Evolutionary conservation across 2,329 filamentous ascomycete genomes (phyloP).

Genomic region (Madurella fahalii): DNA sequence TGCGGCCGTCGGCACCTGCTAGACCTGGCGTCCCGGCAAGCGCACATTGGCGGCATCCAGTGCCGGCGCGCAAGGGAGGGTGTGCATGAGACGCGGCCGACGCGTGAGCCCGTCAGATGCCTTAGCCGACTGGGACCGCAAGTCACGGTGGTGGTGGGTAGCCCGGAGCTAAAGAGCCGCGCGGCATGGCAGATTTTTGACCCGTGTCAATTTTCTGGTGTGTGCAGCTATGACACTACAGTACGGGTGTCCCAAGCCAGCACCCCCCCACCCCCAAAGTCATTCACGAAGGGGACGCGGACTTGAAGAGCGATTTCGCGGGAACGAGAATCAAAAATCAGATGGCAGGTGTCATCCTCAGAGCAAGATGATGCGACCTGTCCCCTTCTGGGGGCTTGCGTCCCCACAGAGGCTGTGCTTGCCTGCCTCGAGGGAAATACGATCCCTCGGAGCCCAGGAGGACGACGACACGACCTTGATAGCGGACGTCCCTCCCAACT

Average conservation of each 20-base stretch:
- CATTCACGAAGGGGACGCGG: too few relatives aligned
- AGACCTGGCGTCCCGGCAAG: neutral
- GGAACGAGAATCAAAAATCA: too few relatives aligned
- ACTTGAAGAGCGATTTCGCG: too few relatives aligned
- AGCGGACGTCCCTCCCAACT: slow-evolving; percentile 2
- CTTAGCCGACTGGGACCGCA: neutral
- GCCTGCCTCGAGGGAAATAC: neutral
- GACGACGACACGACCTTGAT: neutral
- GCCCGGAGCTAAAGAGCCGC: neutral
- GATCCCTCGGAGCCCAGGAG: neutral
- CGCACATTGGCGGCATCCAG: neutral
- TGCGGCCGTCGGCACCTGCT: neutral
- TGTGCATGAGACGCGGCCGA: slow-evolving; percentile 1
- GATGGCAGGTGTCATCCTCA: neutral
- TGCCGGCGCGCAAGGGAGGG: neutral
- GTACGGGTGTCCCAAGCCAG: neutral
- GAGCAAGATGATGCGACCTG: neutral
- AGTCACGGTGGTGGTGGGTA: slow-evolving; percentile 4
- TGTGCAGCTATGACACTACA: neutral
- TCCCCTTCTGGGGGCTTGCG: neutral
- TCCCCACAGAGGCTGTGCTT: too few relatives aligned
- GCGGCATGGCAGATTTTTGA: neutral
- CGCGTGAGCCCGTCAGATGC: slow-evolving; percentile 7
- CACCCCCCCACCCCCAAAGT: too few relatives aligned
- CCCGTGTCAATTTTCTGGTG: neutral